phyloP scores from a whole-genome alignment of 1,139 yeast genomes.

The Spencermartinsiella ligniputridi region DNA sequence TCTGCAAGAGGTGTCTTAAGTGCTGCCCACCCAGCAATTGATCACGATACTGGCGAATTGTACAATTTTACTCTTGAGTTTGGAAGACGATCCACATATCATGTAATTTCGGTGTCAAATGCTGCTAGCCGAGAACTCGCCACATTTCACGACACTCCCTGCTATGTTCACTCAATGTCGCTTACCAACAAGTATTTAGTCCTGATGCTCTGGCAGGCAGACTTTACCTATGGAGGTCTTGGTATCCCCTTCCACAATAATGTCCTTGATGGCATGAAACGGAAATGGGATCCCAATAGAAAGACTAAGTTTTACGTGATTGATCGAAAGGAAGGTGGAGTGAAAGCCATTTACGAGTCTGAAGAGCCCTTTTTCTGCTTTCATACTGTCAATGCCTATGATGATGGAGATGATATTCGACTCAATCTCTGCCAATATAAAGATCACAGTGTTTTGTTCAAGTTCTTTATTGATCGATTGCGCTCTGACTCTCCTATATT shows the following conservation, averaged over 20 bases:
- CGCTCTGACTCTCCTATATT: neutral
- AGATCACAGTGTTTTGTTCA: neutral
- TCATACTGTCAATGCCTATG: neutral
- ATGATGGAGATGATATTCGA: neutral
- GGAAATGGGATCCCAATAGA: neutral
- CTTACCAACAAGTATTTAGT: neutral
- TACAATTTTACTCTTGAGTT: neutral
- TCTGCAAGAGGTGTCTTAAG: neutral
- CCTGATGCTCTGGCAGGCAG: neutral
- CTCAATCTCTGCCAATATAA: neutral
- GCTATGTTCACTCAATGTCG: neutral
- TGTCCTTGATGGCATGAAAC: neutral
- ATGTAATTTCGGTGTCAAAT: neutral
- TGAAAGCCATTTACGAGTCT: neutral
- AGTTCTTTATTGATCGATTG: neutral
- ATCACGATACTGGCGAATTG: neutral
- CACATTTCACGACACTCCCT: neutral
- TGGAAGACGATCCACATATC: neutral
- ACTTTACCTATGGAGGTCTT: neutral
- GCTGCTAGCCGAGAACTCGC: neutral
- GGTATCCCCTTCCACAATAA: neutral
- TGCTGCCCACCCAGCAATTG: neutral
- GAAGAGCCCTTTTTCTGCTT: neutral
- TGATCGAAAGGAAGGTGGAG: constrained; percentile 1
- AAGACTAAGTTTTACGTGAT: constrained; percentile 1